Conservation (phyloP, 495 filamentous ascomycete genomes). For the Penicillium tannophilum region DNA sequence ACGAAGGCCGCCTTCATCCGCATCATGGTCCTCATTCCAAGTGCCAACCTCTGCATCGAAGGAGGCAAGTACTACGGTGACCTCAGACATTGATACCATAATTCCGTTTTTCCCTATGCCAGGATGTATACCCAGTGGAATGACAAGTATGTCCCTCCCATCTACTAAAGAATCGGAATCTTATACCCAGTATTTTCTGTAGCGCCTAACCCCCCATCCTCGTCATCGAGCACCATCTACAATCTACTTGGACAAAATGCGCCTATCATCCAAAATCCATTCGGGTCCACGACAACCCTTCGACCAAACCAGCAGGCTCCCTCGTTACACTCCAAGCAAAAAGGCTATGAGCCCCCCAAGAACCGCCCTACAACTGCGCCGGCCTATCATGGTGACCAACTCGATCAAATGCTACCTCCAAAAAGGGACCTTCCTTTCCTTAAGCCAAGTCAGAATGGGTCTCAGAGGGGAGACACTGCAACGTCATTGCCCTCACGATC, state of each 20-base stretch:
- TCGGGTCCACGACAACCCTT: not conserved
- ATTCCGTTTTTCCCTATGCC: slow-evolving; percentile 10
- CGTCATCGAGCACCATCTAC: slow-evolving; percentile 12
- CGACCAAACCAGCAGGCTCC: not conserved
- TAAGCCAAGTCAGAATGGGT: slow-evolving; percentile 27
- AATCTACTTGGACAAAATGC: not conserved
- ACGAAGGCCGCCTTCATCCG: slow-evolving; percentile 28
- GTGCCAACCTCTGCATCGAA: slow-evolving; percentile 11
- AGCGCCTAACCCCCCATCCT: slow-evolving; percentile 13
- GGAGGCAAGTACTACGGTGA: slow-evolving; percentile 3
- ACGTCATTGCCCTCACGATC: not conserved
- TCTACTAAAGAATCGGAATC: not conserved
- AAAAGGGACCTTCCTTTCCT: slow-evolving; percentile 47
- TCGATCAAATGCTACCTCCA: slow-evolving; percentile 48
- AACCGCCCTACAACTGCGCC: slow-evolving; percentile 24
- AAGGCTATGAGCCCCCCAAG: not conserved
- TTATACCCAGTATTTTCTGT: not conserved
- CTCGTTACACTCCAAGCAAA: not conserved
- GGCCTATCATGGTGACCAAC: slow-evolving; percentile 27
- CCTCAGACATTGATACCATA: slow-evolving; percentile 17
- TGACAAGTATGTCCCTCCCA: slow-evolving; percentile 16
- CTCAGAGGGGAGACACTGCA: slow-evolving; percentile 6
- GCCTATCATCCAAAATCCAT: not conserved
- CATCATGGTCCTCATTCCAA: slow-evolving; percentile 30
- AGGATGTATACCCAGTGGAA: slow-evolving; percentile 6